Evolutionary conservation across 2,329 filamentous ascomycete genomes (phyloP).

Genomic region (Ophiocordyceps robertsii): DNA sequence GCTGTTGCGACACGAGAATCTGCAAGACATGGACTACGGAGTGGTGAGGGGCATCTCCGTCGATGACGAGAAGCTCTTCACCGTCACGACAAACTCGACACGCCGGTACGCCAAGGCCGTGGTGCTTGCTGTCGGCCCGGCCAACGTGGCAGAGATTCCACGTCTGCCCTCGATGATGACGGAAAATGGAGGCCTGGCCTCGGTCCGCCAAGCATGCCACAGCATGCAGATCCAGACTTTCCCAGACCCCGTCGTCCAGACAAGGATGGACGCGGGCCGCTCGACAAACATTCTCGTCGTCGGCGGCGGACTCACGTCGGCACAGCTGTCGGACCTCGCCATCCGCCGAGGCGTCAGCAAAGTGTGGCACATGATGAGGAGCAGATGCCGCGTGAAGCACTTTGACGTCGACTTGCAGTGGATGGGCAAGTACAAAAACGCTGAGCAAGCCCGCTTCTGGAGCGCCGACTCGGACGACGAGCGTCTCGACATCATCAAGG

Average conservation of each 20-base stretch:
- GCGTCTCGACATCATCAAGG: constrained; percentile 49
- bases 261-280: constrained; percentile 34
- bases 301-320: constrained; percentile 64
- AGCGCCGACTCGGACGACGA: constrained; percentile 59
- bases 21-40: constrained; percentile 48
- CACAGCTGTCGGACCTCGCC: constrained; percentile 57
- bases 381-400: constrained; percentile 48
- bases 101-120: constrained; percentile 46
- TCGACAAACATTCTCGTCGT: constrained; percentile 56
- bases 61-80: constrained; percentile 46
- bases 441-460: constrained; percentile 66
- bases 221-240: constrained; percentile 49
- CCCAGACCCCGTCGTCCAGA: constrained; percentile 36
- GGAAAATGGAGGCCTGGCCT: neutral
- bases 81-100: constrained; percentile 41
- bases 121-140: constrained; percentile 58
- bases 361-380: constrained; percentile 58
- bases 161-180: constrained; percentile 20
- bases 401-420: constrained; percentile 67
- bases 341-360: constrained; percentile 51
- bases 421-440: constrained; percentile 74
- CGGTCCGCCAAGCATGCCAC: constrained; percentile 39
- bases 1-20: constrained; percentile 47
- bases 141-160: constrained; percentile 41
- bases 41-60: constrained; percentile 28